phyloP scores from a whole-genome alignment of 2,329 filamentous ascomycete species.

The Microdochium bolleyi region DNA sequence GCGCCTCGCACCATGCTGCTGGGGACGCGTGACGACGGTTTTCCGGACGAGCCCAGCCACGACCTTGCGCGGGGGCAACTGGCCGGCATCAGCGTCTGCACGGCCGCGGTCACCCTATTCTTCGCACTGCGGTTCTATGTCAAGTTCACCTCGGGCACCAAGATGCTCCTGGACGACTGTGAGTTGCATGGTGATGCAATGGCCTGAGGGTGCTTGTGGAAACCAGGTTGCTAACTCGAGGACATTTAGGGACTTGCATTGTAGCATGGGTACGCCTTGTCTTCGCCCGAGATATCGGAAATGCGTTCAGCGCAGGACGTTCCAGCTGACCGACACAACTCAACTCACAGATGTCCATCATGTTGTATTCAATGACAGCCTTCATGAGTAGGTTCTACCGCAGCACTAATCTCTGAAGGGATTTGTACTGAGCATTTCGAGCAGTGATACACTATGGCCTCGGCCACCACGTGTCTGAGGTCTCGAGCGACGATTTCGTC shows the following conservation, averaged over 20 bases:
- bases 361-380: constrained; percentile 1
- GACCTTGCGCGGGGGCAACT: constrained; percentile 2
- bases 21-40: background rate
- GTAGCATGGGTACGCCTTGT: constrained; percentile 6
- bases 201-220: background rate
- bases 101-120: constrained; percentile 4
- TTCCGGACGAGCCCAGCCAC: background rate
- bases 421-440: background rate
- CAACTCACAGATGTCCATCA: background rate
- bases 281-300: background rate
- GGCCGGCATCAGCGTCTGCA: constrained; percentile 7
- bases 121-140: constrained; percentile 9
- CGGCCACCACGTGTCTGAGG: constrained; percentile 14
- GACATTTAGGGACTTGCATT: constrained; percentile 5
- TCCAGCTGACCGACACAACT: background rate
- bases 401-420: background rate
- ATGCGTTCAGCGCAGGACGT: background rate
- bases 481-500: constrained; percentile 7
- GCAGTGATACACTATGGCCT: constrained; percentile 13
- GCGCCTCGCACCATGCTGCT: background rate
- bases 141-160: constrained; percentile 5
- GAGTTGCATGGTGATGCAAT: background rate
- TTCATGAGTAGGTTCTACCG: constrained; percentile 3
- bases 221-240: background rate
- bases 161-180: constrained; percentile 6